Evolutionary conservation across 1,284 basidiomycete species (phyloP).

Genomic region (Heterobasidion occidentale): DNA sequence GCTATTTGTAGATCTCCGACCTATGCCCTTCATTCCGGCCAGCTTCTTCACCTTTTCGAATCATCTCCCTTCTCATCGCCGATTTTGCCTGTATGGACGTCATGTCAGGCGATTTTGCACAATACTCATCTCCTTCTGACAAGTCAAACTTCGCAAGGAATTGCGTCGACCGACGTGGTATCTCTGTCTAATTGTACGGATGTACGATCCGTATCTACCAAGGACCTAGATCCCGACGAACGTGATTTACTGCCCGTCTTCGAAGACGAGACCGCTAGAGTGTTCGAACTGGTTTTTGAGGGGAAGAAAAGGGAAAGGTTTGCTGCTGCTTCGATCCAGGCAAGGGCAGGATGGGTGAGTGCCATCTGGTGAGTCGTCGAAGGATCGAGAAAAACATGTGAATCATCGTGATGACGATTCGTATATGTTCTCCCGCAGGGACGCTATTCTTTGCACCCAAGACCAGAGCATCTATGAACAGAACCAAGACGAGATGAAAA

Average conservation of each 20-base stretch:
- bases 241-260: slow-evolving; percentile 28
- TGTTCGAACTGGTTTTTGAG: slow-evolving; percentile 59
- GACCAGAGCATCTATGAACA: slow-evolving; percentile 14
- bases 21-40: slow-evolving; percentile 25
- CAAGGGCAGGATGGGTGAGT: slow-evolving; percentile 64
- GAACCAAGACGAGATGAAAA: slow-evolving; percentile 8
- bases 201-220: slow-evolving; percentile 45
- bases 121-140: slow-evolving; percentile 37
- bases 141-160: slow-evolving; percentile 34
- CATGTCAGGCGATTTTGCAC: slow-evolving; percentile 43
- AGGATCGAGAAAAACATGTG: background rate
- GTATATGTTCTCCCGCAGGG: slow-evolving; percentile 34
- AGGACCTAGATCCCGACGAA: slow-evolving; percentile 36
- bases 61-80: slow-evolving; percentile 12
- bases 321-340: slow-evolving; percentile 48
- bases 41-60: slow-evolving; percentile 43
- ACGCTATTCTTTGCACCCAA: slow-evolving; percentile 42
- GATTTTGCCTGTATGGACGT: slow-evolving; percentile 41
- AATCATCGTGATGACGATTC: background rate
- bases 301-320: slow-evolving; percentile 47
- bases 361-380: slow-evolving; percentile 51
- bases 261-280: slow-evolving; percentile 29
- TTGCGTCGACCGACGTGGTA: slow-evolving; percentile 38
- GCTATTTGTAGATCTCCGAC: slow-evolving; percentile 23
- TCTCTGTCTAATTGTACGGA: slow-evolving; percentile 46